These are phyloP conservation scores for Pythium aristosporum DNA, from an alignment of 352 stramenopile genomes.

Conservation along the genomic window DNA sequence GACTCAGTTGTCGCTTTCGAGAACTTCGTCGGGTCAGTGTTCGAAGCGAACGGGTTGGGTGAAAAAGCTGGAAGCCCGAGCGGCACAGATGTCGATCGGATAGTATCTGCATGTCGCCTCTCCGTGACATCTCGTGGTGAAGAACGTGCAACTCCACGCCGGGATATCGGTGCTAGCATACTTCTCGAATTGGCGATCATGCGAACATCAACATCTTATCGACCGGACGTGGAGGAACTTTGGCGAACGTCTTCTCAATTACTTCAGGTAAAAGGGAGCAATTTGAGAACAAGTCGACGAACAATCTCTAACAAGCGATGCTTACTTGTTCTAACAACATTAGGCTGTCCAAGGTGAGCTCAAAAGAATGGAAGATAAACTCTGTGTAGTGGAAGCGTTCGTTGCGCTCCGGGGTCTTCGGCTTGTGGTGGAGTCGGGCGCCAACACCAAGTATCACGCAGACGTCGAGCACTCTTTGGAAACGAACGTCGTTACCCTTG, in stretches of 20 bases:
- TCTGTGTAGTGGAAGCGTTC: not conserved
- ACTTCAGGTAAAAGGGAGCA: not conserved
- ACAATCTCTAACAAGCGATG: not conserved
- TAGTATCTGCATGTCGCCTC: not conserved
- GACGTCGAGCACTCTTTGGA: slow-evolving; percentile 3
- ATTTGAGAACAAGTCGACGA: not conserved
- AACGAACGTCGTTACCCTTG: not conserved
- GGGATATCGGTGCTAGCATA: not conserved
- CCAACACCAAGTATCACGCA: not conserved
- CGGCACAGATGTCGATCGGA: not conserved
- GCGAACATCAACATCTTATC: not conserved
- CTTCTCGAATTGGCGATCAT: not conserved
- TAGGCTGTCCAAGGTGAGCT: not conserved
- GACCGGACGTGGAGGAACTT: not conserved
- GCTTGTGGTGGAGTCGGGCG: not conserved
- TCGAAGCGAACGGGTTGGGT: not conserved
- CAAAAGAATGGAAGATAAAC: not conserved
- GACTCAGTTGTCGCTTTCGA: slow-evolving; percentile 13
- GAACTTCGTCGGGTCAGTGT: slow-evolving; percentile 10
- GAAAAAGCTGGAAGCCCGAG: not conserved
- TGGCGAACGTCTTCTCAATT: slow-evolving; percentile 1
- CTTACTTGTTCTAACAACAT: not conserved
- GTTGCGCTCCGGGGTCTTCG: slow-evolving; percentile 17
- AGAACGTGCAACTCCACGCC: too few species aligned
- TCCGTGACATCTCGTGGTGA: not conserved